Evolutionary conservation across 148 eudicot genomes (phyloP), one percentile per base, ranked within the genome.

Genomic region (Rheum nobile): DNA sequence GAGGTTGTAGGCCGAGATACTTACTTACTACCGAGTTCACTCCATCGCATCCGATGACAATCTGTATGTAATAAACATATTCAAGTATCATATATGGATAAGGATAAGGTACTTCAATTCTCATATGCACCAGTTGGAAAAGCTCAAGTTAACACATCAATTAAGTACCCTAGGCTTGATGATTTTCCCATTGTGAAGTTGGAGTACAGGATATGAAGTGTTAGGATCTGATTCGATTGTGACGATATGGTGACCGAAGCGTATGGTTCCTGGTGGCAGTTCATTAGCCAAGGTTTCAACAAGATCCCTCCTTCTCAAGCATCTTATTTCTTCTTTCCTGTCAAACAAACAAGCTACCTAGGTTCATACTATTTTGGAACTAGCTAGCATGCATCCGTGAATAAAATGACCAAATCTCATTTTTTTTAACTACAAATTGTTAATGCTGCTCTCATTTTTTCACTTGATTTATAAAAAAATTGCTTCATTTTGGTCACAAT

Each of bases 41-140:
- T 73, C 91, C 88, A 69, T 87, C 91, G 67, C 91, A 87, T 13
- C 91, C 88, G 17, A 87, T 80, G 61, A 87, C 67, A 39, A 82
- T 86, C 88, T 87, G 75, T 24, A 6, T 21, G 57, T 50, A 47
- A 5, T 21, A 31, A 71, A 0, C 17, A n/a, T n/a, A 24, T 3
- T 21, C 31, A 71, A 16, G 48, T 0, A 71, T 39, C 28, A 59
- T 59, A 19, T 17, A 21, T 8, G 2, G 22, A n/a, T n/a, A n/a
- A n/a, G n/a, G n/a, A n/a, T n/a, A n/a, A n/a, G n/a, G n/a, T n/a
- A n/a, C n/a, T n/a, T n/a, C n/a, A n/a, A n/a, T n/a, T n/a, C n/a
- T n/a, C n/a, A n/a, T n/a, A n/a, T n/a, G n/a, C n/a, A n/a, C n/a
- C n/a, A n/a, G n/a, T n/a, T n/a, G n/a, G n/a, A n/a, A n/a, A n/a